Percentiles rank a stretch among this genome's conserved stretches.
These are phyloP conservation scores for Kodamaea fungicola DNA, from an alignment of 1,139 yeast species.

Conservation along the genomic window DNA sequence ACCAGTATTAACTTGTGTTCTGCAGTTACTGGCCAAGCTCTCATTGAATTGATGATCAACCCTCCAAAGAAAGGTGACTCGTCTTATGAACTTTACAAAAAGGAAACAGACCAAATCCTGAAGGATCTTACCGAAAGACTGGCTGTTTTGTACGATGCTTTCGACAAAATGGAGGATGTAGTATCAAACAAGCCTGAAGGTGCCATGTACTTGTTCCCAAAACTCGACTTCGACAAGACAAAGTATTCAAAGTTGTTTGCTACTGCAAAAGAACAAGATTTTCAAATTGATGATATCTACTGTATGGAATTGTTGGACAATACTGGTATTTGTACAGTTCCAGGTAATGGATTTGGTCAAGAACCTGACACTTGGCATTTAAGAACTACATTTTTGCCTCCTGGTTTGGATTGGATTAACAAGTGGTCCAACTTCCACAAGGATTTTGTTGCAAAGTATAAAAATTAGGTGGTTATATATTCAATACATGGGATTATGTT, in stretches of 20 bases:
- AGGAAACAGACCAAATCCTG: constrained; percentile 62
- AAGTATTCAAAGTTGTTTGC: constrained; percentile 50
- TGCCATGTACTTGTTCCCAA: constrained; percentile 96
- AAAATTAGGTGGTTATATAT: constrained; percentile 1
- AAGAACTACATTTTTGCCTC: constrained; percentile 94
- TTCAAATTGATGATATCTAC: constrained; percentile 80
- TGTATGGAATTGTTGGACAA: constrained; percentile 75
- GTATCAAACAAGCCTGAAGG: constrained; percentile 88
- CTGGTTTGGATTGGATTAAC: constrained; percentile 85
- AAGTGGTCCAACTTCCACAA: constrained; percentile 75
- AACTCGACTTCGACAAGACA: constrained; percentile 53
- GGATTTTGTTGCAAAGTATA: constrained; percentile 59
- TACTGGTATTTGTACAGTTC: constrained; percentile 97
- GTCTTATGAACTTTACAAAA: constrained; percentile 63
- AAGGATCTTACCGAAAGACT: constrained; percentile 64
- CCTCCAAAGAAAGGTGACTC: constrained; percentile 81
- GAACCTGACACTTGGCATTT: constrained; percentile 82
- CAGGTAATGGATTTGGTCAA: constrained; percentile 97
- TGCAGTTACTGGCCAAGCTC: constrained; percentile 89
- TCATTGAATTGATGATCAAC: constrained; percentile 87
- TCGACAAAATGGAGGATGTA: constrained; percentile 73
- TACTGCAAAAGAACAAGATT: constrained; percentile 52
- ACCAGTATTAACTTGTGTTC: constrained; percentile 92
- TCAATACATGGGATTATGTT: too few species aligned
- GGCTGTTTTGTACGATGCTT: constrained; percentile 60